Conservation (phyloP, 805 yeast species). For the Wickerhamiella galacta region DNA sequence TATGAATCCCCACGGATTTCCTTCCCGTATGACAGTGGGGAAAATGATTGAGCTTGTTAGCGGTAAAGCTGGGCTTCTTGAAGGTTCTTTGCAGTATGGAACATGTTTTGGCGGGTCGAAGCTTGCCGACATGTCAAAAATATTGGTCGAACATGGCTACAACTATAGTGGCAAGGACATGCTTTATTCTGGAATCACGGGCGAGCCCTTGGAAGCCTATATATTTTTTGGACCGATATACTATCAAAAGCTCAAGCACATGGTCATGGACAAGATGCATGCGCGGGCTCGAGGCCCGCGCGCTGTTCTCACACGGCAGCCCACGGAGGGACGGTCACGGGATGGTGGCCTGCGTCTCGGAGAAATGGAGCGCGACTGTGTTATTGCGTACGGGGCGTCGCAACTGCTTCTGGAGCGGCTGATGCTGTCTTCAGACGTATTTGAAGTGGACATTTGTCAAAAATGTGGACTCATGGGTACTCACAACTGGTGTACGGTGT, state of each 20-base stretch:
- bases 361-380: slow-evolving; percentile 99
- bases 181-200: slow-evolving; percentile 94
- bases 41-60: slow-evolving; percentile 93
- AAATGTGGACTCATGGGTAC: slow-evolving; percentile 94
- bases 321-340: slow-evolving; percentile 96
- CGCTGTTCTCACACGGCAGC: slow-evolving; percentile 94
- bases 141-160: slow-evolving; percentile 79
- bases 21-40: slow-evolving; percentile 99
- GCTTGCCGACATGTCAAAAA: slow-evolving; percentile 83
- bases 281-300: slow-evolving; percentile 99
- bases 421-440: slow-evolving; percentile 94
- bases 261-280: slow-evolving; percentile 98
- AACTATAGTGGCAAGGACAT: slow-evolving; percentile 93
- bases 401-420: slow-evolving; percentile 83
- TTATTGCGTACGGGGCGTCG: slow-evolving; percentile 97
- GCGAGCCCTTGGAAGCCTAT: slow-evolving; percentile 92
- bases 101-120: slow-evolving; percentile 98
- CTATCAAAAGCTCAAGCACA: slow-evolving; percentile 94
- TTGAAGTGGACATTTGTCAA: slow-evolving; percentile 90
- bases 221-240: slow-evolving; percentile 97
- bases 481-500: slow-evolving; percentile 94
- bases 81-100: slow-evolving; percentile 85
- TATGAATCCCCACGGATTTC: slow-evolving; percentile 99
- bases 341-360: slow-evolving; percentile 98
- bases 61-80: slow-evolving; percentile 94